Percentiles rank a stretch among this genome's conserved stretches.
Conservation (phyloP, 148 eudicot species). For the Fagopyrum esculentum region DNA sequence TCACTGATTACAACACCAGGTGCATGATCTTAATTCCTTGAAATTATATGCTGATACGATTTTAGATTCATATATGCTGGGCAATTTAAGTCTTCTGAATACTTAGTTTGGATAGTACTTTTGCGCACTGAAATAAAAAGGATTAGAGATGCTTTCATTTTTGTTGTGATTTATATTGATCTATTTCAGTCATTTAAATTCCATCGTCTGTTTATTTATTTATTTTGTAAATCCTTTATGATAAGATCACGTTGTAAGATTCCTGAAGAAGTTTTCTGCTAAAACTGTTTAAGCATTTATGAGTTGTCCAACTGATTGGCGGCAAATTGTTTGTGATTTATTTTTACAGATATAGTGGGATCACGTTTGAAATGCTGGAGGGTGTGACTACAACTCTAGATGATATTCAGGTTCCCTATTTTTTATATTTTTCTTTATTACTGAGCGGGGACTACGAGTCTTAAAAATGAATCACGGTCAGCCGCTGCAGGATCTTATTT, state of each 20-base stretch:
- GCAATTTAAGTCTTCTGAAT: background rate
- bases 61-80: background rate
- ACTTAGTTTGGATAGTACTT: background rate
- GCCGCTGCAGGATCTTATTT: background rate
- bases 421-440: background rate
- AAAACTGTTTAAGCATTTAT: background rate
- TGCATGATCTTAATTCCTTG: background rate
- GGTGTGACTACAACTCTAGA: constrained; percentile 74
- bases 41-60: background rate
- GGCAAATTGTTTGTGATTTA: background rate
- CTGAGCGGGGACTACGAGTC: background rate
- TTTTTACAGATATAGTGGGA: constrained; percentile 68
- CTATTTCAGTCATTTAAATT: background rate
- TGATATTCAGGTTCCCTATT: constrained; percentile 34
- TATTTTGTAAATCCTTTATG: background rate
- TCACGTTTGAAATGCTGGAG: constrained; percentile 76
- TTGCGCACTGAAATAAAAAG: background rate
- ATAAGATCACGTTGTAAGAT: background rate
- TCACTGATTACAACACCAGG: constrained; percentile 77
- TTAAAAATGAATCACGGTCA: background rate
- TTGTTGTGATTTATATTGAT: background rate
- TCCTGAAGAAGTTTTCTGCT: background rate
- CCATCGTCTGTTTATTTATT: background rate
- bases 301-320: constrained; percentile 1
- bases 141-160: background rate